Base-by-base conservation (phyloP, 345 rosid genomes). In the Corymbia maculata region DNA sequence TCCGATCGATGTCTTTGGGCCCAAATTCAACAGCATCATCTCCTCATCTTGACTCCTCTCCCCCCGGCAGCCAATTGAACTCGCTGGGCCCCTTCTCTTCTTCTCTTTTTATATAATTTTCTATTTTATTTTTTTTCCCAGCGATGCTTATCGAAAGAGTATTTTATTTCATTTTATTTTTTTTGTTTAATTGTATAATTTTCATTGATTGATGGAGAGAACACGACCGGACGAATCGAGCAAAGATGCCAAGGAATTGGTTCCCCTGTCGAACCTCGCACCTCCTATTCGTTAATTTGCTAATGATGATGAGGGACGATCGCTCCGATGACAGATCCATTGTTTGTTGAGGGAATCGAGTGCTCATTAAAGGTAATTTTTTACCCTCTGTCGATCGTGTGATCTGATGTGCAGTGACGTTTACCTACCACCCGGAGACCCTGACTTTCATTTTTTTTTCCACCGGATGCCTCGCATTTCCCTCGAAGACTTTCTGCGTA, bases 51-150 rank as follows among this genome's bases (percentile, higher is more conserved):
- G 84, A 75, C 84, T 42, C 84, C 84, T 75, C 49, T 9, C 14
- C 26, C 84, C 4, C 84, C 6, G 8, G 49, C 49, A 10, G 44
- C 49, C 84, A 75, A 42, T 75, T 75, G 49, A 21, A 75, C 49
- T 19, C 84, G 1, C 49, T 13, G 82, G 80, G 14, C 9, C 26
- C 82, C 26, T 19, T 4, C 26, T 11, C 49, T 75, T 13, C 28
- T 75, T 21, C 6, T 3, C 2, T 8, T 17, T 59, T 0, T 4
- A 59, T 11, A 10, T 24, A 36, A 21, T 26, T 0, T 24, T 59
- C 11, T 32, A 2, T 70, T 17, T 70, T 19, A 4, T 36, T 68
- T 8, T n/a, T 8, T 57, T 8, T 0, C 5, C 24, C 45, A 36
- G 47, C 82, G 2, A 70, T 36, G 82, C 82, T 19, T 2, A 70